Conservation (phyloP, 2,329 filamentous ascomycete species). For the Ophiostoma himal-ulmi region DNA sequence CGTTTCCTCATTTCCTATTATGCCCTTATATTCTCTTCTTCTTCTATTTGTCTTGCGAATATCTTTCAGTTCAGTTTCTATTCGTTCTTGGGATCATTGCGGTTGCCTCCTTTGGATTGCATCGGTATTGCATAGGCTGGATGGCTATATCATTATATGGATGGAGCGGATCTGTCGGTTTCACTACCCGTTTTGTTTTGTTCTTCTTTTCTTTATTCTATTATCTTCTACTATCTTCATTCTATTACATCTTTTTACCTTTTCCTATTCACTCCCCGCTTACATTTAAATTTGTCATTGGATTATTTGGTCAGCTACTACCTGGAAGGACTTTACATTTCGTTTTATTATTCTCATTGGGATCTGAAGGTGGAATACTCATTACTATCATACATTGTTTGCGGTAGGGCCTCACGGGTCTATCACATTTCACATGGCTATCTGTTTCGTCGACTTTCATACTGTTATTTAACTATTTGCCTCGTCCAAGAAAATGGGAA, state of each 20-base stretch:
- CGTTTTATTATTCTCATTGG: not conserved
- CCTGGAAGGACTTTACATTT: not conserved
- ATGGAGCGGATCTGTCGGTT: slow-evolving; percentile 1
- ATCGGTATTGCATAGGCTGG: slow-evolving; percentile 1
- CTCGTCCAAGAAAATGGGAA: not conserved
- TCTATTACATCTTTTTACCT: not conserved
- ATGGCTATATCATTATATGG: slow-evolving; percentile 10
- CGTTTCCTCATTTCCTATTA: too few species aligned
- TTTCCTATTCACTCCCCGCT: not conserved
- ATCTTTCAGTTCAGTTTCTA: not conserved
- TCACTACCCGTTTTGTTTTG: not conserved
- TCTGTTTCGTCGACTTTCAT: not conserved
- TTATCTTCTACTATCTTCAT: not conserved
- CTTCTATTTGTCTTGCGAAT: not conserved
- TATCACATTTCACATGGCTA: not conserved
- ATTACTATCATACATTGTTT: not conserved
- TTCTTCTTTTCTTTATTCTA: not conserved
- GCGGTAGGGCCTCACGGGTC: not conserved
- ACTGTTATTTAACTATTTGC: not conserved
- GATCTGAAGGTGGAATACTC: not conserved
- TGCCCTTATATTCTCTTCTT: not conserved
- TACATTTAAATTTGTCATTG: not conserved
- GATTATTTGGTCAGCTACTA: not conserved
- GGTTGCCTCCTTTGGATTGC: slow-evolving; percentile 1
- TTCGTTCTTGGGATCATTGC: not conserved